Evolutionary conservation across 305 asterid species (phyloP), one percentile per base, ranked within the genome.

Genomic region (Fraxinus greggii): DNA sequence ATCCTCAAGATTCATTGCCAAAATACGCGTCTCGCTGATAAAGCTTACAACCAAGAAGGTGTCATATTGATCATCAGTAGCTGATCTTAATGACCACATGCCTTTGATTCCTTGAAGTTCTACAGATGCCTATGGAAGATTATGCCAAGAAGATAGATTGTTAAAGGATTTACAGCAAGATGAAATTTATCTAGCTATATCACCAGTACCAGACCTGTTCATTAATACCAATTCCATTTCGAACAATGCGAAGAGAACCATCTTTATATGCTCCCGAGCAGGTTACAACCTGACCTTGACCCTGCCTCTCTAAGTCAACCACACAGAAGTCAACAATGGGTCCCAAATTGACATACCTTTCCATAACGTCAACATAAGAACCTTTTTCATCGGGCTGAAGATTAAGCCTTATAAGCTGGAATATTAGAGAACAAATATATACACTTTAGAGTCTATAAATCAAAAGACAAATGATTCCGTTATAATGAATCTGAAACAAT

Each of bases 71-170:
- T 96, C 98, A 84, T 96, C 95, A 59, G 94, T 90, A 73, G 98
- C 97, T 80, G 98, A 88, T 86, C 95, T 86, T 79, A 96, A 75
- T 32, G 99, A 94, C 99, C 99, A 96, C 98, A 96, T 94, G 75
- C 99, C 99, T 91, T 94, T 96, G 85, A 96, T 96, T 79, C 99
- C 99, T 87, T 96, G 99, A 86, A 96, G 98, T 92, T 94, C 99
- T 70, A 96, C 98, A 81, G 99, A 93, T 72, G 99, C 99, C 99
- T 96, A 84, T 29, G 78, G 85, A 15, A 45, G 65, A 76, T 83
- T 79, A 38, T 29, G 72, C 2, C 33, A 72, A 35, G 72, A 54
- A 75, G 23, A 32, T 45, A 19, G 76, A 61, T 40, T 45, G 28
- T n/a, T 51, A 79, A 75, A 54, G 31, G 33, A 56, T 31, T 61